Evolutionary conservation across 345 rosid species (phyloP), one percentile per base, ranked within the genome.

Genomic region (Populus davidiana): DNA sequence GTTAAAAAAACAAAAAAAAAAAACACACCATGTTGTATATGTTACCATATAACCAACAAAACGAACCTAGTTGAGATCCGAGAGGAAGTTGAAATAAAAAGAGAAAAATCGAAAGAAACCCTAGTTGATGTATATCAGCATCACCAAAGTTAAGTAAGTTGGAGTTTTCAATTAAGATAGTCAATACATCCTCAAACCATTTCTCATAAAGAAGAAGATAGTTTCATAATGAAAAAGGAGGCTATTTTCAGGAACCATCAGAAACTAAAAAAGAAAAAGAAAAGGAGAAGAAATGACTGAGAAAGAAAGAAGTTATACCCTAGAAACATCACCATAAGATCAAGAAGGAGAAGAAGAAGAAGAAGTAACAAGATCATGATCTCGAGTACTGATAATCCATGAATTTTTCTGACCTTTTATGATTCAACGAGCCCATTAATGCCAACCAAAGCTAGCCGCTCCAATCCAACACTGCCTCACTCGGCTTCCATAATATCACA

Each of bases 221-320:
- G 75, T 79, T 73, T 61, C 73, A 82, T 77, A 73, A 82, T 80
- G 27, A 79, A 72, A 80, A 80, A 64, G 77, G 80, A 50, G 68
- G 68, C 80, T 82, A 73, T 78, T 75, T 86, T 73, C 72, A 76
- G 75, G 72, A 59, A 75, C 72, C 75, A 76, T 63, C 67, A 14
- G 43, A 8, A 18, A 49, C 27, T 47, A 71, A 71, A 70, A 7
- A 74, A 66, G 33, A 27, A 77, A 41, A 59, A 52, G 44, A 70
- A 33, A 65, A 44, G 35, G 35, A 54, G 21, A 36, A 21, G 31
- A 80, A 44, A 59, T 31, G 70, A 11, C 64, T 11, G 27, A 21
- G 21, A 50, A 16, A 31, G 29, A 20, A 31, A 43, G 52, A 68
- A 36, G 23, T 43, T 39, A 20, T 31, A 69, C 72, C 78, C 82